phyloP scores from a whole-genome alignment of 2,329 filamentous ascomycete species.

The Pyrenophora teres region DNA sequence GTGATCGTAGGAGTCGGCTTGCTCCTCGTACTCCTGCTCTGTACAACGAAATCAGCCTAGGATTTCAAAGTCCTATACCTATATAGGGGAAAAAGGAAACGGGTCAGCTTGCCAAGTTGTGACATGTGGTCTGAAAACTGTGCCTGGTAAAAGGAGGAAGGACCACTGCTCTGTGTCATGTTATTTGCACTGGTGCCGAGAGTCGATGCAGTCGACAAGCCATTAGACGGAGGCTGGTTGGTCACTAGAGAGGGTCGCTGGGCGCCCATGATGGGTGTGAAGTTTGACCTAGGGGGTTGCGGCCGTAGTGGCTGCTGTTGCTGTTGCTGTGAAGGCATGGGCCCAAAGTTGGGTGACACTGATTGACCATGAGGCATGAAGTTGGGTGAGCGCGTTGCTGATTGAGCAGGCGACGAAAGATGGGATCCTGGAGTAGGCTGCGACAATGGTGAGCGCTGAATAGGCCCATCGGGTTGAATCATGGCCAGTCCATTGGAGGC shows the following conservation, averaged over 20 bases:
- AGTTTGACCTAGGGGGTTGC: conserved; percentile 56
- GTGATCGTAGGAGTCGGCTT: conserved; percentile 86
- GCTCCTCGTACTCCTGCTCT: conserved; percentile 98
- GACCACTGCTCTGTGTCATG: conserved; percentile 45
- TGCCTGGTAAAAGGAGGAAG: conserved; percentile 73
- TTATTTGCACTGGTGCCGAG: conserved; percentile 44
- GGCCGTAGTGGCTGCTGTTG: conserved; percentile 47
- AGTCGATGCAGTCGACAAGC: conserved; percentile 44
- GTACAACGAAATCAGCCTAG: conserved; percentile 69
- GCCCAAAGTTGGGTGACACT: conserved; percentile 64
- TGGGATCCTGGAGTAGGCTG: conserved; percentile 85
- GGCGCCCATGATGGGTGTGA: conserved; percentile 50
- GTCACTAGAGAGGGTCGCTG: conserved; percentile 47
- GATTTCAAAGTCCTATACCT: conserved; percentile 65
- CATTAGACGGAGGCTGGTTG: conserved; percentile 44
- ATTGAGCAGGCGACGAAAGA: conserved; percentile 66
- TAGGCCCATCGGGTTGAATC: conserved; percentile 48
- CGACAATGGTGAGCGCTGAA: conserved; percentile 69
- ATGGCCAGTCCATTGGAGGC: conserved; percentile 47
- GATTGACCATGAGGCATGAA: conserved; percentile 63
- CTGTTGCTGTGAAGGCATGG: conserved; percentile 53
- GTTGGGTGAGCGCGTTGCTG: conserved; percentile 63
- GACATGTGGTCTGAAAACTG: conserved; percentile 94
- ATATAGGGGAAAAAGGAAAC: conserved; percentile 51
- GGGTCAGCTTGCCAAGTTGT: conserved; percentile 84